Evolutionary conservation across 2,329 filamentous ascomycete genomes (phyloP).

Genomic region (Fusarium buharicum): DNA sequence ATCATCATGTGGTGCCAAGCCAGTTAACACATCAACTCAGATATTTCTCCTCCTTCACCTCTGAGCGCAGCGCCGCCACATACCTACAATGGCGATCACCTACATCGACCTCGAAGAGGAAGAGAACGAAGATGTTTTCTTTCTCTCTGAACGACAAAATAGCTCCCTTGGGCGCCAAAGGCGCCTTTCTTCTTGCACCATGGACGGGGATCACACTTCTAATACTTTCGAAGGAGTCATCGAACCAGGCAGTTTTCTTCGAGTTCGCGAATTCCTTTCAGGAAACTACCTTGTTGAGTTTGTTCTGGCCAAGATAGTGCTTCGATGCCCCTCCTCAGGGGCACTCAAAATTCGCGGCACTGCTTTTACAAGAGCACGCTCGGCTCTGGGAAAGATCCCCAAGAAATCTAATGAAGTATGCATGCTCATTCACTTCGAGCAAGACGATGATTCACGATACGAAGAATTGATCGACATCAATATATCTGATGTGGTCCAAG

Average conservation of each 20-base stretch:
- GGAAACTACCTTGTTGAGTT: slow-evolving; percentile 48
- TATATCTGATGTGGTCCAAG: slow-evolving; percentile 50
- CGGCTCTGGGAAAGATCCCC: slow-evolving; percentile 52
- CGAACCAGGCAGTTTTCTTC: slow-evolving; percentile 48
- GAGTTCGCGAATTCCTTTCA: slow-evolving; percentile 40
- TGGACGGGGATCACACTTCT: slow-evolving; percentile 21
- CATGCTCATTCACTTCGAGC: slow-evolving; percentile 53
- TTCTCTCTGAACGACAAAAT: slow-evolving; percentile 27
- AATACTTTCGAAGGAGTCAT: slow-evolving; percentile 44
- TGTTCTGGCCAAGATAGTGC: slow-evolving; percentile 57
- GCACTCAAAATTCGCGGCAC: slow-evolving; percentile 52
- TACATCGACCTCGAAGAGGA: slow-evolving; percentile 15
- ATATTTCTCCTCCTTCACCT: not conserved
- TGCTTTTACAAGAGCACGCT: slow-evolving; percentile 51
- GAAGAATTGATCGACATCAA: slow-evolving; percentile 56
- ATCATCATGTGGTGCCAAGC: not conserved
- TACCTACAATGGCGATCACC: slow-evolving; percentile 14
- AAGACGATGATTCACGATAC: slow-evolving; percentile 44
- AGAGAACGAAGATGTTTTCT: slow-evolving; percentile 24
- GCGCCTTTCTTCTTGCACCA: slow-evolving; percentile 40
- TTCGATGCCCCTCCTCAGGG: slow-evolving; percentile 41
- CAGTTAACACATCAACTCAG: slow-evolving; percentile 14
- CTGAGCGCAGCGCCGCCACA: not conserved
- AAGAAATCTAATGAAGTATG: slow-evolving; percentile 57
- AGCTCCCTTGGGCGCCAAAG: slow-evolving; percentile 1